Conservation (phyloP, 345 rosid genomes). For the Arabidopsis thaliana region DNA sequence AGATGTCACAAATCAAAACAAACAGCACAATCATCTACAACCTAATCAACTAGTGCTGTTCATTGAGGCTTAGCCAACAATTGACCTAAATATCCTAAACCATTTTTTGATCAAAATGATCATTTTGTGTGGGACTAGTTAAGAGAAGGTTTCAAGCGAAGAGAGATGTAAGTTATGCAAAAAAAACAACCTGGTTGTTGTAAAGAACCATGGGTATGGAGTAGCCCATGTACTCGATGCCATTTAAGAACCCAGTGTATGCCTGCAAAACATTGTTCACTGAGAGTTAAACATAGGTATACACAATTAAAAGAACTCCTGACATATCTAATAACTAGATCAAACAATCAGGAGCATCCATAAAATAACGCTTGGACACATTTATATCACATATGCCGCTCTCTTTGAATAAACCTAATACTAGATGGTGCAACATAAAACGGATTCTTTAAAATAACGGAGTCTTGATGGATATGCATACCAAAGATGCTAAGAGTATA, state of each 20-base stretch:
- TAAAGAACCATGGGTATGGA: slow-evolving; percentile 71
- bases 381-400: neutral
- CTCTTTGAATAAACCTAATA: slow-evolving; percentile 2
- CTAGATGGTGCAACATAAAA: slow-evolving; percentile 5
- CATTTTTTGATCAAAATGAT: slow-evolving; percentile 7
- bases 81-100: neutral
- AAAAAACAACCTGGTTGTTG: slow-evolving; percentile 78
- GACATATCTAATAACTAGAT: slow-evolving; percentile 6
- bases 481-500: slow-evolving; percentile 85
- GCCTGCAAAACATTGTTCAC: slow-evolving; percentile 63
- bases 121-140: neutral
- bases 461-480: slow-evolving; percentile 45
- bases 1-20: slow-evolving; percentile 4
- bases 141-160: neutral
- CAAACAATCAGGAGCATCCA: neutral
- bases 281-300: neutral
- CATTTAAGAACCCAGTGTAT: slow-evolving; percentile 79
- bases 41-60: slow-evolving; percentile 23
- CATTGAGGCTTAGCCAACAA: slow-evolving; percentile 3
- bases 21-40: slow-evolving; percentile 8
- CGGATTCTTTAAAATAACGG: neutral
- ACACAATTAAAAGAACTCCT: slow-evolving; percentile 5
- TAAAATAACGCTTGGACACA: neutral
- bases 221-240: slow-evolving; percentile 64
- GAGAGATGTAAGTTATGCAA: slow-evolving; percentile 12